Percentiles rank a stretch among this genome's conserved stretches.
These are phyloP conservation scores for Ogataea chonburiensis DNA, from an alignment of 805 yeast genomes.

Conservation along the genomic window DNA sequence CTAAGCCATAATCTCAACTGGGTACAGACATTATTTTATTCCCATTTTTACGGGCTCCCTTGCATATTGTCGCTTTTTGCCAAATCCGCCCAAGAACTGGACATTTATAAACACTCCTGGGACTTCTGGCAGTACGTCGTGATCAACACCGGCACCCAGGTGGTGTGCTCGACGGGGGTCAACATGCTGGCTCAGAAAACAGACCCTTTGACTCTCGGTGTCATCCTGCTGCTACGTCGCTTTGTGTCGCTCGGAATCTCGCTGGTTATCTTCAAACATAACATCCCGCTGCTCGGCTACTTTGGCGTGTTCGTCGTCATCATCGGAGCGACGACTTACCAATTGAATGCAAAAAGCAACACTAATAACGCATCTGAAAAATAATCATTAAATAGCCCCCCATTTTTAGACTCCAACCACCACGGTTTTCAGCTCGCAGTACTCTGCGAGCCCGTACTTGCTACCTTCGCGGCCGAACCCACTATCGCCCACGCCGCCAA, in stretches of 20 bases:
- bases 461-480: conserved; percentile 83
- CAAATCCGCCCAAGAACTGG: conserved; percentile 21
- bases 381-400: too few relatives aligned
- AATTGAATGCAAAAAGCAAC: conserved; percentile 1
- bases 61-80: conserved; percentile 42
- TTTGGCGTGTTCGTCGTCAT: conserved; percentile 54
- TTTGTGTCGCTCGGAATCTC: conserved; percentile 59
- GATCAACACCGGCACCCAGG: conserved; percentile 52
- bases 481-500: conserved; percentile 71
- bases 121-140: conserved; percentile 30
- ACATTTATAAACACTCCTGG: not conserved
- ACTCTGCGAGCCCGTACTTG: conserved; percentile 68
- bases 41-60: conserved; percentile 56
- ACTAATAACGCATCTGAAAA: conserved; percentile 1
- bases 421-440: conserved; percentile 59
- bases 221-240: conserved; percentile 60
- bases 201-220: conserved; percentile 61
- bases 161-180: conserved; percentile 66
- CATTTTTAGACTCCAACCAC: conserved; percentile 42
- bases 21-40: conserved; percentile 64
- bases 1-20: conserved; percentile 50
- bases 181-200: conserved; percentile 56
- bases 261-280: conserved; percentile 49
- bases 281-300: conserved; percentile 37
- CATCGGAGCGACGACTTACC: conserved; percentile 52